phyloP scores from a whole-genome alignment of 495 filamentous ascomycete genomes.

The Penicillium steckii region DNA sequence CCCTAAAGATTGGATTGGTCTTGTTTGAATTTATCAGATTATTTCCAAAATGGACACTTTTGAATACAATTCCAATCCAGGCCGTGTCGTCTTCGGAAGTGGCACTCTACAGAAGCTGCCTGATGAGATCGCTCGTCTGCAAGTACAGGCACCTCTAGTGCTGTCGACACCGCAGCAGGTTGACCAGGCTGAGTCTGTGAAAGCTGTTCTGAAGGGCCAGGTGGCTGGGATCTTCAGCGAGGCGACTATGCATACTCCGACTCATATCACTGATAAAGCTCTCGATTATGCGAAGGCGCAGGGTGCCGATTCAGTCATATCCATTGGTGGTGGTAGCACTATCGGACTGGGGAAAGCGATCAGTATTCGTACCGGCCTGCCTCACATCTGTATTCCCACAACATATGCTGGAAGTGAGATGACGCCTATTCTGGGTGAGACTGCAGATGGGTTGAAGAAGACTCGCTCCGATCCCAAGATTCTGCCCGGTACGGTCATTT shows the following conservation, averaged over 20 bases:
- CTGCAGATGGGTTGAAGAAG: constrained; percentile 60
- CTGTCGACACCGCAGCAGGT: constrained; percentile 59
- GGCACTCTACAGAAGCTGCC: constrained; percentile 60
- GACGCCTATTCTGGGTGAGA: constrained; percentile 68
- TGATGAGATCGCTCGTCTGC: constrained; percentile 54
- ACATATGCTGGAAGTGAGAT: constrained; percentile 72
- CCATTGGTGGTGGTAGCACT: constrained; percentile 65
- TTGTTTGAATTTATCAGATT: background rate
- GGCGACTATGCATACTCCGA: constrained; percentile 69
- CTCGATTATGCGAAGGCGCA: constrained; percentile 48
- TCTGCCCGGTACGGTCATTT: constrained; percentile 64
- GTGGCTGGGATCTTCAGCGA: constrained; percentile 59
- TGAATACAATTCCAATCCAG: constrained; percentile 59
- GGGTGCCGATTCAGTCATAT: constrained; percentile 55
- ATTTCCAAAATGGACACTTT: constrained; percentile 52
- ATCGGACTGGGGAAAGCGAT: constrained; percentile 69
- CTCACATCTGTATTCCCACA: constrained; percentile 66
- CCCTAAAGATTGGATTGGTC: constrained; percentile 1
- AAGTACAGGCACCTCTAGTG: constrained; percentile 54
- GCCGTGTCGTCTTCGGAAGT: constrained; percentile 62
- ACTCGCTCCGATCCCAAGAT: constrained; percentile 65
- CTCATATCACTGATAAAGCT: constrained; percentile 60
- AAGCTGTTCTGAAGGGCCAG: constrained; percentile 47
- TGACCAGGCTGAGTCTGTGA: constrained; percentile 48
- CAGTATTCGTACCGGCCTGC: constrained; percentile 60